Conservation (phyloP, 768 basidiomycete genomes). For the Calocera cornea region DNA sequence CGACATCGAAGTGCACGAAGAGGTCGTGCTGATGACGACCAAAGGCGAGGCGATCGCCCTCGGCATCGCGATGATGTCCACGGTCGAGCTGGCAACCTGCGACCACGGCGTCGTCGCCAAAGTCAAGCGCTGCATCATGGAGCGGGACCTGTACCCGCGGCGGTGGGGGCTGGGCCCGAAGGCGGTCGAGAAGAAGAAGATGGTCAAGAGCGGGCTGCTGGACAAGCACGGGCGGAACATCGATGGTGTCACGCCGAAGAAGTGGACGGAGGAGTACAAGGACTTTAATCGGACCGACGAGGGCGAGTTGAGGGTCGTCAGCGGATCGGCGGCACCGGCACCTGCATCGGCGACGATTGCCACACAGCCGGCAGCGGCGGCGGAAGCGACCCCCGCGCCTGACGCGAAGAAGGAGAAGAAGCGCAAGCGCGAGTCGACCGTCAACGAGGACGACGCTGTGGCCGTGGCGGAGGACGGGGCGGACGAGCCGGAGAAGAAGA, state of each 20-base stretch:
- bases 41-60: conserved; percentile 95
- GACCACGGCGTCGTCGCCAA: conserved; percentile 98
- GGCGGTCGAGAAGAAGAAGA: conserved; percentile 93
- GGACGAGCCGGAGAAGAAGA: conserved; percentile 32
- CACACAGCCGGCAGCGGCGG: conserved; percentile 18
- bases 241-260: conserved; percentile 71
- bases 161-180: conserved; percentile 98
- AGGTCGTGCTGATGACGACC: conserved; percentile 96
- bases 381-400: conserved; percentile 16
- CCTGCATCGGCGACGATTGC: conserved; percentile 16
- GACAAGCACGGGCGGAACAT: conserved; percentile 89
- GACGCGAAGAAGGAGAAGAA: conserved; percentile 61
- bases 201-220: conserved; percentile 95
- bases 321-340: conserved; percentile 18
- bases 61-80: conserved; percentile 94
- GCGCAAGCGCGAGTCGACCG: conserved; percentile 43
- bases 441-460: conserved; percentile 10
- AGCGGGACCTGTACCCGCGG: conserved; percentile 93
- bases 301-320: conserved; percentile 27
- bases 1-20: conserved; percentile 88
- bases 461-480: conserved; percentile 39
- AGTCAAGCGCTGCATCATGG: conserved; percentile 99
- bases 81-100: conserved; percentile 93
- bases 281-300: conserved; percentile 69
- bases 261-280: conserved; percentile 87